A percentile compares a stretch with the other conserved stretches of the same genome.
Evolutionary conservation across 2,329 filamentous ascomycete species (phyloP).

Genomic region (Ambrosiella beaveri): DNA sequence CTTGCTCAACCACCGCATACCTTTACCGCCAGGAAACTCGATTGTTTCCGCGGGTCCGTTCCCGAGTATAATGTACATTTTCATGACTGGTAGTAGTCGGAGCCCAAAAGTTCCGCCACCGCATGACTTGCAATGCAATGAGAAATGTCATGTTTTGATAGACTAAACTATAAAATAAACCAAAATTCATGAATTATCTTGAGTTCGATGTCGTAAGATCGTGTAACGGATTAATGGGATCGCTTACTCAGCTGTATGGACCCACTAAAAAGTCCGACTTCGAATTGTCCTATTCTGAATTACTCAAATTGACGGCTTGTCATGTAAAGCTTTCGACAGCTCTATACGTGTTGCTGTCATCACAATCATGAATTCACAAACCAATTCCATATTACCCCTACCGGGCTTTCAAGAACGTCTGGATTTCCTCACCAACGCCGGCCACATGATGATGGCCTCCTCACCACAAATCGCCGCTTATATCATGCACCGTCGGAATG

Average conservation of each 20-base stretch:
- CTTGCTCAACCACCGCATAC: not conserved
- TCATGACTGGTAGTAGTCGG: not conserved
- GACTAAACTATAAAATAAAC: conserved; percentile 1
- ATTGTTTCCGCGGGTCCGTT: not conserved
- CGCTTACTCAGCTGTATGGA: not conserved
- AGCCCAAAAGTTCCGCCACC: not conserved
- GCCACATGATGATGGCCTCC: conserved; percentile 34
- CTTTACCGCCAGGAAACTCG: too few species aligned
- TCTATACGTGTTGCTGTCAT: not conserved
- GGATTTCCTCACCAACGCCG: conserved; percentile 34
- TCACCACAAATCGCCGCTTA: conserved; percentile 42
- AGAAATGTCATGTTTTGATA: conserved; percentile 4
- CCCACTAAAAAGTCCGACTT: conserved; percentile 1
- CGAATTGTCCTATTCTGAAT: not conserved
- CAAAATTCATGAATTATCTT: not conserved
- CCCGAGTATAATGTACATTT: not conserved
- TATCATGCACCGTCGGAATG: conserved; percentile 36
- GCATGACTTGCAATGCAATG: conserved; percentile 1
- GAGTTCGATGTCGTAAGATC: not conserved
- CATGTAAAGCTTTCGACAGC: too few species aligned
- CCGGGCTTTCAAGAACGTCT: conserved; percentile 8
- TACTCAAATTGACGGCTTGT: too few species aligned
- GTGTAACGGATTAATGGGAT: not conserved
- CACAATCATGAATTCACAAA: not conserved
- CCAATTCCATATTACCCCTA: not conserved